A percentile compares a stretch with the other conserved stretches of the same genome.
Conservation (phyloP, 768 basidiomycete species). For the Pholiota molesta region DNA sequence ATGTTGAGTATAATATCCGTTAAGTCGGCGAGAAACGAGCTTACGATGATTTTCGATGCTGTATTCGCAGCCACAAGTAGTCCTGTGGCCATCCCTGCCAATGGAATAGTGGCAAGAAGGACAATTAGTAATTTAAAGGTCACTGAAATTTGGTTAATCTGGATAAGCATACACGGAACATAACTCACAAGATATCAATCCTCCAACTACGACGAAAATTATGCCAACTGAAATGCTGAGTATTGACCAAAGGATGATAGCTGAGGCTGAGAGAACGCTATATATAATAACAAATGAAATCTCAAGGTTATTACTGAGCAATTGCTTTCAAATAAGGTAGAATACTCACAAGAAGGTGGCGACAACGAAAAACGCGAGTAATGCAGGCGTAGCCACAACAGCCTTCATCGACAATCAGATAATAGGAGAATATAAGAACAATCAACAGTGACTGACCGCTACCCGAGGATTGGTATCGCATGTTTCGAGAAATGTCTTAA, state of each 20-base stretch:
- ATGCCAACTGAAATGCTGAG: slow-evolving; percentile 15
- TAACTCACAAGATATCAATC: slow-evolving; percentile 16
- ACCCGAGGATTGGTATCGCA: slow-evolving; percentile 18
- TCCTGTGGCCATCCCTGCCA: slow-evolving; percentile 18
- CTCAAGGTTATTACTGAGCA: not conserved
- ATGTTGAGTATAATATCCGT: not conserved
- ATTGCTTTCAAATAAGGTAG: not conserved
- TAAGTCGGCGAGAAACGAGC: not conserved
- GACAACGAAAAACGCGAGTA: slow-evolving; percentile 17
- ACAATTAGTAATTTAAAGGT: slow-evolving; percentile 17
- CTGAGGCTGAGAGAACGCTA: slow-evolving; percentile 15
- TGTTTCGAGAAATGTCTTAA: slow-evolving; percentile 18
- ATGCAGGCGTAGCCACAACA: slow-evolving; percentile 18
- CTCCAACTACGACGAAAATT: slow-evolving; percentile 18
- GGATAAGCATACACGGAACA: not conserved
- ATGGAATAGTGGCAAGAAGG: slow-evolving; percentile 14
- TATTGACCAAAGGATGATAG: slow-evolving; percentile 16
- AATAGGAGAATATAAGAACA: not conserved
- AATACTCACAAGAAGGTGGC: slow-evolving; percentile 17
- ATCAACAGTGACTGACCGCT: slow-evolving; percentile 11
- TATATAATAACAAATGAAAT: not conserved
- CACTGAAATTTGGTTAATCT: slow-evolving; percentile 2
- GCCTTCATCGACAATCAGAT: slow-evolving; percentile 1
- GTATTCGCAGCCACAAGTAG: slow-evolving; percentile 16
- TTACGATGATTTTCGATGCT: slow-evolving; percentile 16